Percentiles rank a stretch among this genome's conserved stretches.
These are phyloP conservation scores for Ambrosia artemisiifolia DNA, from an alignment of 129 eudicot species.

Conservation along the genomic window DNA sequence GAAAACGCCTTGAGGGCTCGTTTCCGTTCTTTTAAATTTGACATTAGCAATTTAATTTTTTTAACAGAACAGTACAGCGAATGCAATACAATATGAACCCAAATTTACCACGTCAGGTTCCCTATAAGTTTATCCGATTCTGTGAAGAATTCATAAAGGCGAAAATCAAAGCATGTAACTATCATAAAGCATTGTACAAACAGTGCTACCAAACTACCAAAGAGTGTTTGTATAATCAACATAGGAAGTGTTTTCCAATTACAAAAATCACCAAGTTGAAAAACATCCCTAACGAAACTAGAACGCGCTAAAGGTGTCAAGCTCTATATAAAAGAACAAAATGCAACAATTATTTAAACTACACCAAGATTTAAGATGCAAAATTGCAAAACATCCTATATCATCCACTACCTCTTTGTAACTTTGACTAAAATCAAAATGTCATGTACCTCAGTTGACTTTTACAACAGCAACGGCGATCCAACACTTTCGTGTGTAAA, in stretches of 20 bases:
- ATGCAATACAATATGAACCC: no score
- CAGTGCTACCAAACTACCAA: neutral
- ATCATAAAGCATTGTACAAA: neutral
- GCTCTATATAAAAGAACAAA: constrained; percentile 2
- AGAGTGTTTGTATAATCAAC: constrained; percentile 11
- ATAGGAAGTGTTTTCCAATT: constrained; percentile 18
- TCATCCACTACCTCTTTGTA: constrained; percentile 17
- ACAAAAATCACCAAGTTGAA: constrained; percentile 21
- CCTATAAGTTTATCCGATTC: constrained; percentile 62
- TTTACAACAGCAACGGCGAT: constrained; percentile 26
- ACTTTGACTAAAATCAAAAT: constrained; percentile 13
- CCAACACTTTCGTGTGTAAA: neutral
- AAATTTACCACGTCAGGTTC: constrained; percentile 57
- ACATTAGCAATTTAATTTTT: no score
- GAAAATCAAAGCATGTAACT: constrained; percentile 49
- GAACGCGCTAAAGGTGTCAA: neutral
- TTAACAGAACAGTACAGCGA: no score
- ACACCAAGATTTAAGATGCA: constrained; percentile 12
- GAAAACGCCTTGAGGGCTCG: no score
- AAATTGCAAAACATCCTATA: constrained; percentile 15
- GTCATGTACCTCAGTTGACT: constrained; percentile 26
- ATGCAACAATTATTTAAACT: constrained; percentile 13
- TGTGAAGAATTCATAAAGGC: constrained; percentile 68
- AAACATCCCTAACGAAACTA: neutral
- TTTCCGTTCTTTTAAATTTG: no score